Conservation (phyloP, 2,329 filamentous ascomycete genomes). For the Talaromyces amestolkiae region DNA sequence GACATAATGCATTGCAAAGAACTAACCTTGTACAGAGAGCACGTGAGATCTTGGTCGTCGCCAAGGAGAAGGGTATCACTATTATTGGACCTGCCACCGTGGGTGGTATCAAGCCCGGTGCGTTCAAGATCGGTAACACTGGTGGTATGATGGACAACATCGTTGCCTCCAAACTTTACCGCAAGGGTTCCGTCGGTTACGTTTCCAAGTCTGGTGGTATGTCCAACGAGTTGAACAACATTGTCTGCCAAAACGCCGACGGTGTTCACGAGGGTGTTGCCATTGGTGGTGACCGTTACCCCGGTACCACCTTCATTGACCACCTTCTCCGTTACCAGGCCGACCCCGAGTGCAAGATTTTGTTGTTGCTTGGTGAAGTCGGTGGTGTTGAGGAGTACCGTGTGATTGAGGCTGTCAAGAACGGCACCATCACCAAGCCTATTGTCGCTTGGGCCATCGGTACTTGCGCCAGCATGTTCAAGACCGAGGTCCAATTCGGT, state of each 20-base stretch:
- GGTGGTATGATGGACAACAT: conserved; percentile 99
- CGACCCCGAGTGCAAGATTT: conserved; percentile 96
- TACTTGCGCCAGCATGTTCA: conserved; percentile 99
- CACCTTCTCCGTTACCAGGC: conserved; percentile 94
- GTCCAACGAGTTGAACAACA: conserved; percentile 99
- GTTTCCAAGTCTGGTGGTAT: conserved; percentile 99
- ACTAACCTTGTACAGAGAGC: conserved; percentile 64
- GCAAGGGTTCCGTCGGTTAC: conserved; percentile 96
- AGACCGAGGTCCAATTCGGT: conserved; percentile 99
- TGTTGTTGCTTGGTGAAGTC: conserved; percentile 93
- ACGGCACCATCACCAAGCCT: conserved; percentile 92
- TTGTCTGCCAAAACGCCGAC: conserved; percentile 91
- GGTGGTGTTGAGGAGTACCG: conserved; percentile 99
- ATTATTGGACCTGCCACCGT: conserved; percentile 98
- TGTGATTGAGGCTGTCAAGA: conserved; percentile 96
- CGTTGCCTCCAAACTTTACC: conserved; percentile 99
- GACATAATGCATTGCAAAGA: background rate
- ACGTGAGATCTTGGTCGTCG: conserved; percentile 94
- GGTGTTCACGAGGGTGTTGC: conserved; percentile 99
- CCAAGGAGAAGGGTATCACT: conserved; percentile 97
- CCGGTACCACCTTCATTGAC: conserved; percentile 98
- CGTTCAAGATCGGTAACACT: conserved; percentile 99
- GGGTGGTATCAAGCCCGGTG: conserved; percentile 98
- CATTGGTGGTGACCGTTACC: conserved; percentile 98
- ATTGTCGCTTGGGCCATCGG: conserved; percentile 99